Evolutionary conservation across 495 filamentous ascomycete genomes (phyloP), one percentile per base, ranked within the genome.

Genomic region (Bryoglossum gracile): DNA sequence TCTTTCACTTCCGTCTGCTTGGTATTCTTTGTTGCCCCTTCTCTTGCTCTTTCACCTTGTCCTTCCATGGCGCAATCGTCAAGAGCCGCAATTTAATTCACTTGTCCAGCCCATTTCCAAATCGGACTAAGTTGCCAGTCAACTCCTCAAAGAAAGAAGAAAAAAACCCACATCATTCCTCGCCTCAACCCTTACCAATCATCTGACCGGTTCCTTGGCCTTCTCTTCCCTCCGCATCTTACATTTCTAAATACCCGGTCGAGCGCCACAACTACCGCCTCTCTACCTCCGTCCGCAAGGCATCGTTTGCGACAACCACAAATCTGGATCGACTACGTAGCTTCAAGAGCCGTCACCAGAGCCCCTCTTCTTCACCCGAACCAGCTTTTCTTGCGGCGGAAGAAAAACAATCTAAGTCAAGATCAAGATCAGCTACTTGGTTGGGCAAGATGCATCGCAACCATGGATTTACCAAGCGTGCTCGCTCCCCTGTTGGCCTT

Each of bases 301-400:
- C 50, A 39, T 41, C 5, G 46, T 41, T 46, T 19, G n/a, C 42
- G 43, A 24, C 43, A 28, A 26, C 24, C 42, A n/a, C n/a, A 45
- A 61, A 45, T 9, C 51, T 62, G 59, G 59, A 62, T 46, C 52
- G 55, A 30, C 4, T 62, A 51, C 52, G 59, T 21, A 53, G 46
- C 45, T 58, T 57, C 33, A 46, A 50, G 17, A 50, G 55, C 46
- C 59, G 53, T 23, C 47, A 48, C 42, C 50, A 56, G 57, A 54
- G 53, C 26, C 50, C 57, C n/a, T 26, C 46, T 26, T 14, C 37
- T 8, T 16, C 46, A 16, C 39, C 49, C 23, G 24, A 21, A 2
- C 8, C 17, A 25, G 22, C n/a, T 9, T 43, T 32, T 30, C 23
- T 25, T 9, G 43, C 33, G 9, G 26, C 11, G 1, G 21, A 34